phyloP scores from a whole-genome alignment of 2,329 filamentous ascomycete genomes.

The Botrytis galanthina region DNA sequence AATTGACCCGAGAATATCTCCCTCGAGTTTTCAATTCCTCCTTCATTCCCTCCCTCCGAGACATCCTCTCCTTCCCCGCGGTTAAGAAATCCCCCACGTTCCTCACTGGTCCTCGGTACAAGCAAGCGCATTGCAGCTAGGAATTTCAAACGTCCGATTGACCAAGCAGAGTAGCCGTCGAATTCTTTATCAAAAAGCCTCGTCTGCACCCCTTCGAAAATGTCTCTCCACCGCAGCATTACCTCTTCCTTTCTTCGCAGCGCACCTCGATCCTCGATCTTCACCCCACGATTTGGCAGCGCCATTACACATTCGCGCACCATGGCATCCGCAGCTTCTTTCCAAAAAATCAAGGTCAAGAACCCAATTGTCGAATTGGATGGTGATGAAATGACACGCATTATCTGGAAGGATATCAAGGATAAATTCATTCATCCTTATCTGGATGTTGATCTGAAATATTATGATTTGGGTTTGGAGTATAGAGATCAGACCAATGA shows the following conservation, averaged over 20 bases:
- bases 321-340: slow-evolving; percentile 51
- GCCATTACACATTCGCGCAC: slow-evolving; percentile 43
- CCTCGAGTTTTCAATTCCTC: background rate
- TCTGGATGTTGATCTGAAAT: slow-evolving; percentile 96
- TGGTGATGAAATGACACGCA: slow-evolving; percentile 93
- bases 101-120: slow-evolving; percentile 10
- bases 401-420: slow-evolving; percentile 99
- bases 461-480: slow-evolving; percentile 90
- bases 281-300: slow-evolving; percentile 25
- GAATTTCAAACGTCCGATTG: background rate
- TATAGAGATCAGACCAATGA: slow-evolving; percentile 97
- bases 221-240: slow-evolving; percentile 15
- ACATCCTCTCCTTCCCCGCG: slow-evolving; percentile 2
- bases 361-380: slow-evolving; percentile 98
- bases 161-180: background rate
- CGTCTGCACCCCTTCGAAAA: background rate
- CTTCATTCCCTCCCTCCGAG: background rate
- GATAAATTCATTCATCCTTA: slow-evolving; percentile 97
- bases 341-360: slow-evolving; percentile 97
- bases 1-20: background rate
- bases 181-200: background rate
- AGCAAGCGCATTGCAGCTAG: slow-evolving; percentile 7
- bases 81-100: background rate
- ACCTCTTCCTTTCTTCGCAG: slow-evolving; percentile 8
- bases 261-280: slow-evolving; percentile 12